Percentiles rank a stretch among this genome's conserved stretches.
phyloP scores from a whole-genome alignment of 371 early-diverging fungal genomes.

The Dinochytrium kinnereticum region DNA sequence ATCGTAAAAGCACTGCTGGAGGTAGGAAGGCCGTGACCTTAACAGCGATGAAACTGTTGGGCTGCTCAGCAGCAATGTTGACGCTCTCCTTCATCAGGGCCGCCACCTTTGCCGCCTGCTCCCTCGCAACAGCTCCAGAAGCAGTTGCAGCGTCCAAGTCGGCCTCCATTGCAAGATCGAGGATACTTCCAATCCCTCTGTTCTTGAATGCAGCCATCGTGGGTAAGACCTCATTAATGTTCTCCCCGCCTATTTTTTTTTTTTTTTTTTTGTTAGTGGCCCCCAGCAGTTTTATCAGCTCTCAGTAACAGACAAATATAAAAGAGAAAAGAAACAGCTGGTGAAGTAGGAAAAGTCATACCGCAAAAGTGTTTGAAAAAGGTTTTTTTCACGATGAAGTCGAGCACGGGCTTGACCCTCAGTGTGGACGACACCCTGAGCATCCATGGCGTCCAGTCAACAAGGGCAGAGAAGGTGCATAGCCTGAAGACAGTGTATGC shows the following conservation, averaged over 20 bases:
- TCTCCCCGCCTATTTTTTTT: conserved; percentile 84
- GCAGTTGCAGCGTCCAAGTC: conserved; percentile 66
- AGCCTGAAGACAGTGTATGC: conserved; percentile 78
- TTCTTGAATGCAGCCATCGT: conserved; percentile 75
- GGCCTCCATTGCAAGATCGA: conserved; percentile 89
- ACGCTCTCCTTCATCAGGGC: conserved; percentile 63
- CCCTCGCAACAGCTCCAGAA: conserved; percentile 28
- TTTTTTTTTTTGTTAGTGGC: too few species aligned
- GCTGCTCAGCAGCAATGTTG: conserved; percentile 69
- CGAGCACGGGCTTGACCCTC: conserved; percentile 60
- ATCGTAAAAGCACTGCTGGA: conserved; percentile 74
- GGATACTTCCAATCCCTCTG: conserved; percentile 81
- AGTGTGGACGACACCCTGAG: conserved; percentile 66
- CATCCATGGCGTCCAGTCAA: conserved; percentile 69
- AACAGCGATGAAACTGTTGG: conserved; percentile 78
- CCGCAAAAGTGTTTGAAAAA: conserved; percentile 94
- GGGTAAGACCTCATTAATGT: conserved; percentile 80
- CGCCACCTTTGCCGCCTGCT: conserved; percentile 63
- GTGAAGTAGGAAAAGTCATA: conserved; percentile 26
- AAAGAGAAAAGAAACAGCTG: too few species aligned
- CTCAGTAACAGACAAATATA: too few species aligned
- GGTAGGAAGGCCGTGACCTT: conserved; percentile 89
- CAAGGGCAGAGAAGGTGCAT: conserved; percentile 70
- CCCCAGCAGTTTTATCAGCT: too few species aligned
- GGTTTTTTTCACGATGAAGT: conserved; percentile 79